Conservation (phyloP, 768 basidiomycete species). For the Coprinellus micaceus region DNA sequence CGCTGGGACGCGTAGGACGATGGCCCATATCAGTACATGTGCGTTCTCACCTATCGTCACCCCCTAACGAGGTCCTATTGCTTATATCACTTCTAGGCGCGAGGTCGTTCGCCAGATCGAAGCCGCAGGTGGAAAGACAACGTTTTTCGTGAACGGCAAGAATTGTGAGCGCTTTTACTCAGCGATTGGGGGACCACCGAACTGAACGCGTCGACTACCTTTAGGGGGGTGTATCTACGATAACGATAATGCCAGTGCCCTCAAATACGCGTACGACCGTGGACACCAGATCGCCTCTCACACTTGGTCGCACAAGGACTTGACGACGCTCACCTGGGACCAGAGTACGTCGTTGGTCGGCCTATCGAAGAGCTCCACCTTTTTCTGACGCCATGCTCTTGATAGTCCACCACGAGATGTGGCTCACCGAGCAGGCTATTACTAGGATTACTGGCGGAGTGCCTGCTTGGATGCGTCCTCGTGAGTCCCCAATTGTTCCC, state of each 20-base stretch:
- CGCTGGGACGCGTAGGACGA: constrained; percentile 25
- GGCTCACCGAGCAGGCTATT: constrained; percentile 21
- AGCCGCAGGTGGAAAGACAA: constrained; percentile 30
- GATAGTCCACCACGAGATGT: constrained; percentile 21
- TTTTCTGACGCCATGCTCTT: not conserved
- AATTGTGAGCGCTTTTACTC: constrained; percentile 20
- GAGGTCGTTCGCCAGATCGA: constrained; percentile 28
- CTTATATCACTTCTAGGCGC: constrained; percentile 19
- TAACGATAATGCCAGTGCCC: constrained; percentile 18
- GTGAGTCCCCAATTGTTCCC: constrained; percentile 5
- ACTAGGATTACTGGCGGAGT: constrained; percentile 19
- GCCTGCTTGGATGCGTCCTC: constrained; percentile 26
- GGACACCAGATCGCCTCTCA: constrained; percentile 48
- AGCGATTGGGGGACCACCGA: not conserved
- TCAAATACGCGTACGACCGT: constrained; percentile 35
- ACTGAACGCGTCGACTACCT: not conserved
- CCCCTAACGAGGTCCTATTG: not conserved
- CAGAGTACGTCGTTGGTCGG: constrained; percentile 19
- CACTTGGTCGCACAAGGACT: constrained; percentile 36
- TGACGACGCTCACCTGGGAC: constrained; percentile 26
- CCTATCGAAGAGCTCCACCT: no score
- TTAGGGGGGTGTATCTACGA: constrained; percentile 37
- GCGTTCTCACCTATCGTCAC: constrained; percentile 11
- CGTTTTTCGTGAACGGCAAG: constrained; percentile 40
- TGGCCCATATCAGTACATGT: constrained; percentile 33